Conservation (phyloP, 352 stramenopile genomes). For the Pythium monospermum region DNA sequence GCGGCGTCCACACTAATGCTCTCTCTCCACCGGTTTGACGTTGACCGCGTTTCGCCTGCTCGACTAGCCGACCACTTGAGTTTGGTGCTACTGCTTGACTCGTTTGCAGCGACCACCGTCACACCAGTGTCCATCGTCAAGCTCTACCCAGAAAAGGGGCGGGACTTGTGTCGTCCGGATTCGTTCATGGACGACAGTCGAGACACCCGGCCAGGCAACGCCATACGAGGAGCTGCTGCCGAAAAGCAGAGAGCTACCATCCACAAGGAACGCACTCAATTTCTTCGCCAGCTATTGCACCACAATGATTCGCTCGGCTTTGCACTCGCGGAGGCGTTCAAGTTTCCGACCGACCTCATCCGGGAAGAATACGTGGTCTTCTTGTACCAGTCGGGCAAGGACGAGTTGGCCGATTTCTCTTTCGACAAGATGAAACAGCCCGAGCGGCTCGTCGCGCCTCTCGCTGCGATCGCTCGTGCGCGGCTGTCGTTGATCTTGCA, state of each 20-base stretch:
- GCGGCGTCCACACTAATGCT: constrained; percentile 44
- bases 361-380: constrained; percentile 78
- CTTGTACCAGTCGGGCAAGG: constrained; percentile 70
- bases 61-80: constrained; percentile 62
- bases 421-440: constrained; percentile 70
- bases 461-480: constrained; percentile 67
- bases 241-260: constrained; percentile 30
- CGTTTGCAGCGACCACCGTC: constrained; percentile 64
- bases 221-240: no score
- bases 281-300: constrained; percentile 66
- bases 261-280: constrained; percentile 47
- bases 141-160: constrained; percentile 47
- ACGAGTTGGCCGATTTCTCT: constrained; percentile 61
- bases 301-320: constrained; percentile 63
- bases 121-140: constrained; percentile 67
- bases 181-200: constrained; percentile 32
- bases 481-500: constrained; percentile 66
- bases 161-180: constrained; percentile 49
- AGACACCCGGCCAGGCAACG: background rate
- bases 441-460: constrained; percentile 45
- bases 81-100: constrained; percentile 75
- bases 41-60: constrained; percentile 29
- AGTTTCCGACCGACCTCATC: constrained; percentile 63
- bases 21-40: constrained; percentile 33
- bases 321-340: constrained; percentile 65